Conservation (phyloP, 306 rosid genomes). For the Quercus suber region DNA sequence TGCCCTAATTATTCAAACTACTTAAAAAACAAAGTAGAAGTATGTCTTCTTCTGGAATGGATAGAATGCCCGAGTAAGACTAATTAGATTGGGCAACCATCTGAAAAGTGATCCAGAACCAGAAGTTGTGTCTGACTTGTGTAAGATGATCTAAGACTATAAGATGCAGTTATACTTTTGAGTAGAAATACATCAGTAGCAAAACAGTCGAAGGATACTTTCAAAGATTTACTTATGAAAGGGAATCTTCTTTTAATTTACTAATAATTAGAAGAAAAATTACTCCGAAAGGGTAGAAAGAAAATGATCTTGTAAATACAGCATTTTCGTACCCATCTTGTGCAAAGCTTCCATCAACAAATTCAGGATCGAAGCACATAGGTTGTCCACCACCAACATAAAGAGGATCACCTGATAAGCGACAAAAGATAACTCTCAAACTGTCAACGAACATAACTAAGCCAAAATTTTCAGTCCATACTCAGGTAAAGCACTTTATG, state of each 20-base stretch:
- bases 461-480: not conserved
- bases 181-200: not conserved
- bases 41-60: not conserved
- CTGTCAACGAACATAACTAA: not conserved
- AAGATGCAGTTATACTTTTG: not conserved
- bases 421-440: not conserved
- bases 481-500: not conserved
- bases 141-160: not conserved
- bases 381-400: slow-evolving; percentile 81
- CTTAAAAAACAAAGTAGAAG: not conserved
- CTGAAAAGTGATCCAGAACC: not conserved
- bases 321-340: slow-evolving; percentile 65
- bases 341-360: slow-evolving; percentile 51
- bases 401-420: slow-evolving; percentile 74
- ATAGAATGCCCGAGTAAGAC: not conserved
- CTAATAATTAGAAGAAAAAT: not conserved
- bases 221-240: not conserved
- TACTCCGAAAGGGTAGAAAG: slow-evolving; percentile 1
- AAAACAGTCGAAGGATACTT: not conserved
- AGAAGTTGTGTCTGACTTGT: not conserved
- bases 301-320: not conserved
- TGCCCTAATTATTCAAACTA: not conserved
- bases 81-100: not conserved
- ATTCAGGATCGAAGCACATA: slow-evolving; percentile 46
- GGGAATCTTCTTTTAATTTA: not conserved